A percentile compares a stretch with the other conserved stretches of the same genome.
Evolutionary conservation across 495 filamentous ascomycete genomes (phyloP).

Genomic region (Tuber melanosporum): DNA sequence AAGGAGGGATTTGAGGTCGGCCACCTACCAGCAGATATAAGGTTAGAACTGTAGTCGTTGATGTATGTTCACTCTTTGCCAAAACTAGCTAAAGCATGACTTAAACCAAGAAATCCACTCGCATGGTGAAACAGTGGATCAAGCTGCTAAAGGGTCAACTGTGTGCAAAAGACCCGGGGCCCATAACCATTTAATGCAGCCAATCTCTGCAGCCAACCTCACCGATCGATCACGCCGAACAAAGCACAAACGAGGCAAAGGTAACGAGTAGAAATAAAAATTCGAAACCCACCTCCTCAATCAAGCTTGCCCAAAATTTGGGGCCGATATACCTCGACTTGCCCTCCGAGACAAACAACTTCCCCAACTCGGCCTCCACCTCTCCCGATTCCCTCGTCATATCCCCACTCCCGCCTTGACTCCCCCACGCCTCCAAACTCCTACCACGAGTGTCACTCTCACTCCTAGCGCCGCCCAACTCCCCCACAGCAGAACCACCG

Average conservation of each 20-base stretch:
- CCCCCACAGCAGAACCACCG: background rate
- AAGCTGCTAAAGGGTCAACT: background rate
- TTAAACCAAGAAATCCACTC: background rate
- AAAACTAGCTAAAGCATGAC: background rate
- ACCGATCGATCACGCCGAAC: background rate
- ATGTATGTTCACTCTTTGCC: background rate
- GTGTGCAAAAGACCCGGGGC: background rate
- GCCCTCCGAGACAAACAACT: constrained; percentile 27
- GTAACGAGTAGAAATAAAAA: background rate
- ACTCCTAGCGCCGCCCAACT: background rate
- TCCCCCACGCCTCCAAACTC: background rate
- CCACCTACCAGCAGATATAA: constrained; percentile 11
- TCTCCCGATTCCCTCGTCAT: constrained; percentile 8
- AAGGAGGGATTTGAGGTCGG: constrained; percentile 24
- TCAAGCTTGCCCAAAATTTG: constrained; percentile 31
- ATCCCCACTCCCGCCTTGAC: background rate
- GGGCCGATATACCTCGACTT: constrained; percentile 33
- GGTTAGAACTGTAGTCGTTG: background rate
- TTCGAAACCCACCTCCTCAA: constrained; percentile 16
- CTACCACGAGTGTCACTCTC: background rate
- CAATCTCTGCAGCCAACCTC: background rate
- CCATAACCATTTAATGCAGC: background rate
- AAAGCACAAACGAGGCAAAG: background rate
- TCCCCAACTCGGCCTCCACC: constrained; percentile 25
- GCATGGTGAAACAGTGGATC: background rate